Evolutionary conservation across 306 rosid species (phyloP), one percentile per base, ranked within the genome.

Genomic region (Cucumis cinereus): DNA sequence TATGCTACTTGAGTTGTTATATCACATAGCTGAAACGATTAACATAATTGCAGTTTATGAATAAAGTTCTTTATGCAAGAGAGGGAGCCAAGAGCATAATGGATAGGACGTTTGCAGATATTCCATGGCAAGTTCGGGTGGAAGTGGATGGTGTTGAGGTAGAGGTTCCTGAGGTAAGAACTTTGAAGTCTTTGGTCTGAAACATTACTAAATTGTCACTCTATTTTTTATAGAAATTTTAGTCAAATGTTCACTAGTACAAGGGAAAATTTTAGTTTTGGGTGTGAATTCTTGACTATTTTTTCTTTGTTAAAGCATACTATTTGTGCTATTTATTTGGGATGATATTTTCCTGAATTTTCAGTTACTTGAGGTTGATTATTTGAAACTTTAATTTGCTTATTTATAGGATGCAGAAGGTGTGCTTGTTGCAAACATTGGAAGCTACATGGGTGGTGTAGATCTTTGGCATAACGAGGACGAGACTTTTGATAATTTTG

Each of bases 401-500:
- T 7, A 77, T 80, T 80, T 82, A 77, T 85, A 95, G 99, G 99
- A 95, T 78, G 99, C 97, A 20, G 99, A 95, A 87, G 99, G 99
- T 26, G 96, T 95, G 52, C 99, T 95, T 75, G 97, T 95, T 84
- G 97, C 98, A 72, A 95, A 95, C 82, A 95, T 95, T 71, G 99
- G 99, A 84, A 95, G 99, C 87, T 95, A 95, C 89, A 95, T 95
- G 99, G 99, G 99, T 52, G 99, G 99, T 74, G 99, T 95, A 77
- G 99, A 95, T 85, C 85, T 95, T 84, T 95, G 99, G 99, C 96
- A 92, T 84, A 95, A 95, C 78, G 99, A 95, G 82, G 98, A 95
- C 70, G 99, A 95, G 38, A 87, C 57, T 77, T 95, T 81, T 84
- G 99, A 95, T 78, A 89, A 89, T 90, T 92, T 95, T 82, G 93